phyloP scores from a whole-genome alignment of 2,329 filamentous ascomycete genomes.

The Penicillium sp. region DNA sequence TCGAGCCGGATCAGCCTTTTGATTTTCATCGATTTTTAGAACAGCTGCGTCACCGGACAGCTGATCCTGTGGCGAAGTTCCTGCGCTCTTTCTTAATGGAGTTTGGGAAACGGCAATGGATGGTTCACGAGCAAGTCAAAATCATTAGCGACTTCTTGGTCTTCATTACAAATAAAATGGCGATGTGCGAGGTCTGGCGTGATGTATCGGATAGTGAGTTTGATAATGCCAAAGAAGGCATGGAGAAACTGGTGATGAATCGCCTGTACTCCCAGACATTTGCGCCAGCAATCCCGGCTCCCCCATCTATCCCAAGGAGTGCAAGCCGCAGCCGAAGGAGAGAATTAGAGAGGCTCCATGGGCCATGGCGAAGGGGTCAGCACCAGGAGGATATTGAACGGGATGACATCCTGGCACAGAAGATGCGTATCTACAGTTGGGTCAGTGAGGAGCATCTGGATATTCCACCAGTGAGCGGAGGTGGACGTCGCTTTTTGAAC shows the following conservation, averaged over 20 bases:
- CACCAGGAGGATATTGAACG: slow-evolving; percentile 97
- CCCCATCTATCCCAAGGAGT: slow-evolving; percentile 58
- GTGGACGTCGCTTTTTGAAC: slow-evolving; percentile 78
- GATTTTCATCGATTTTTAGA: slow-evolving; percentile 97
- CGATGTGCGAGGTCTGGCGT: slow-evolving; percentile 90
- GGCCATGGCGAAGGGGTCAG: slow-evolving; percentile 82
- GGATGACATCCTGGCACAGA: slow-evolving; percentile 91
- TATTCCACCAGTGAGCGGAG: slow-evolving; percentile 76
- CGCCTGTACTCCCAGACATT: slow-evolving; percentile 92
- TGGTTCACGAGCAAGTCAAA: slow-evolving; percentile 99
- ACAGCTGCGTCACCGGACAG: slow-evolving; percentile 89
- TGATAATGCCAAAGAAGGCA: slow-evolving; percentile 94
- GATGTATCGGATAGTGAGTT: slow-evolving; percentile 95
- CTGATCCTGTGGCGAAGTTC: slow-evolving; percentile 95
- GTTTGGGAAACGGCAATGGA: slow-evolving; percentile 97
- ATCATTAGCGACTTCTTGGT: slow-evolving; percentile 94
- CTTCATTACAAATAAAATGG: slow-evolving; percentile 99
- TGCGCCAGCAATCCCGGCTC: slow-evolving; percentile 81
- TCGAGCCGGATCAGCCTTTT: slow-evolving; percentile 81
- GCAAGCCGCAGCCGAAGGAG: slow-evolving; percentile 61
- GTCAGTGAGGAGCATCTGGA: slow-evolving; percentile 88
- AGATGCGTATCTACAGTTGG: slow-evolving; percentile 96
- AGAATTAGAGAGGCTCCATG: slow-evolving; percentile 62
- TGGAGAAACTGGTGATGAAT: slow-evolving; percentile 99
- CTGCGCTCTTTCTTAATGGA: slow-evolving; percentile 89